A percentile compares a stretch with the other conserved stretches of the same genome.
phyloP scores from a whole-genome alignment of 805 yeast species.

The Yamadazyma sp. region DNA sequence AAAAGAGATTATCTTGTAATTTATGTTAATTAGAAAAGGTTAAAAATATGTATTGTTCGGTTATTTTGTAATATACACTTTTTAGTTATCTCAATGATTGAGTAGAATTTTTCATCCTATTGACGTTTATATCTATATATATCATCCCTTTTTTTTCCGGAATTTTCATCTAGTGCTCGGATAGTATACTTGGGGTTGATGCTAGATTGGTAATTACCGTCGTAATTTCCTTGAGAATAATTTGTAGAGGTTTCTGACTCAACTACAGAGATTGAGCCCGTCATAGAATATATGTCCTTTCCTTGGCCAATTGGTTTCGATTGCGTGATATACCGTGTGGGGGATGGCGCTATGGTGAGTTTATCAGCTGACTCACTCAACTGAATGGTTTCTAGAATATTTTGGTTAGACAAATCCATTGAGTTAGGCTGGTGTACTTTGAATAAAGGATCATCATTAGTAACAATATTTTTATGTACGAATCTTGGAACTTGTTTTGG shows the following conservation, averaged over 20 bases:
- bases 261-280: slow-evolving; percentile 18
- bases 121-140: not conserved
- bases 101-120: not conserved
- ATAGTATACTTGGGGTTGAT: slow-evolving; percentile 6
- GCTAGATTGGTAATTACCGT: not conserved
- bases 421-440: not conserved
- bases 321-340: not conserved
- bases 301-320: not conserved
- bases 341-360: slow-evolving; percentile 2
- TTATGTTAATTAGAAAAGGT: not conserved
- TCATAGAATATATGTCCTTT: slow-evolving; percentile 20
- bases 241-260: slow-evolving; percentile 13
- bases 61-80: slow-evolving; percentile 1
- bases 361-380: slow-evolving; percentile 1
- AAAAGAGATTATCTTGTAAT: not conserved
- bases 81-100: not conserved
- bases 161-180: slow-evolving; percentile 2
- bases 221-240: slow-evolving; percentile 3
- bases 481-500: slow-evolving; percentile 7
- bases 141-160: not conserved
- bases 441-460: slow-evolving; percentile 13
- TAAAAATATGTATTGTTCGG: not conserved
- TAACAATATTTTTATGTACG: slow-evolving; percentile 17
- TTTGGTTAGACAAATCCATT: slow-evolving; percentile 7
- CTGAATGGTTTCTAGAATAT: slow-evolving; percentile 8